Evolutionary conservation across 1,284 basidiomycete species (phyloP).

Genomic region (Marasmius tenuissimus): DNA sequence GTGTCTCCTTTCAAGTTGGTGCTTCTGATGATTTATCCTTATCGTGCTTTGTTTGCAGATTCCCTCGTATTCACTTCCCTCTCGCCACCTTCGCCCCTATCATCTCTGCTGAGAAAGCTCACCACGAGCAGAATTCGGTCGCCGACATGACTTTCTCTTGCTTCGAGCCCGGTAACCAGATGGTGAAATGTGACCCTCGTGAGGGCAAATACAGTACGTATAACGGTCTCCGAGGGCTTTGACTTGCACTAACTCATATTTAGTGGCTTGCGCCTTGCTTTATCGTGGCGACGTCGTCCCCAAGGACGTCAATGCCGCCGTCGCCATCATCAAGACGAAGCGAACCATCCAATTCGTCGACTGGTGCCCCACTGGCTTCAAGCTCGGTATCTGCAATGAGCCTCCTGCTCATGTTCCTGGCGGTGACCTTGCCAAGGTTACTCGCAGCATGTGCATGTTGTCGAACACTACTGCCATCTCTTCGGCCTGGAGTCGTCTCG

Average conservation of each 20-base stretch:
- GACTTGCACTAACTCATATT: background rate
- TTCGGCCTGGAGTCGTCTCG: slow-evolving; percentile 84
- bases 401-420: slow-evolving; percentile 83
- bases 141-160: slow-evolving; percentile 93
- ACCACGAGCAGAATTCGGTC: slow-evolving; percentile 92
- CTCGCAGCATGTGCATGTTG: slow-evolving; percentile 88
- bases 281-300: slow-evolving; percentile 98
- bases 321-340: slow-evolving; percentile 95
- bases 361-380: slow-evolving; percentile 91
- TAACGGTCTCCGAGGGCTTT: slow-evolving; percentile 47
- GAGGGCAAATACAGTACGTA: slow-evolving; percentile 85
- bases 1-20: slow-evolving; percentile 14
- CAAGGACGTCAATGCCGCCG: slow-evolving; percentile 94
- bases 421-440: slow-evolving; percentile 86
- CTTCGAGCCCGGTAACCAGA: slow-evolving; percentile 92
- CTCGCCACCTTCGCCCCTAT: slow-evolving; percentile 91
- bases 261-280: slow-evolving; percentile 85
- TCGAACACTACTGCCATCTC: slow-evolving; percentile 89
- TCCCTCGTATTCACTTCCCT: slow-evolving; percentile 90
- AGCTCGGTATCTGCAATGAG: slow-evolving; percentile 91
- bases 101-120: slow-evolving; percentile 76
- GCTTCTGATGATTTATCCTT: background rate
- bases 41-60: slow-evolving; percentile 36
- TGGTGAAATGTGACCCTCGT: slow-evolving; percentile 88
- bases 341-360: slow-evolving; percentile 85